Conservation (phyloP, 2,329 filamentous ascomycete species). For the Phaeosphaeriaceae sp. region DNA sequence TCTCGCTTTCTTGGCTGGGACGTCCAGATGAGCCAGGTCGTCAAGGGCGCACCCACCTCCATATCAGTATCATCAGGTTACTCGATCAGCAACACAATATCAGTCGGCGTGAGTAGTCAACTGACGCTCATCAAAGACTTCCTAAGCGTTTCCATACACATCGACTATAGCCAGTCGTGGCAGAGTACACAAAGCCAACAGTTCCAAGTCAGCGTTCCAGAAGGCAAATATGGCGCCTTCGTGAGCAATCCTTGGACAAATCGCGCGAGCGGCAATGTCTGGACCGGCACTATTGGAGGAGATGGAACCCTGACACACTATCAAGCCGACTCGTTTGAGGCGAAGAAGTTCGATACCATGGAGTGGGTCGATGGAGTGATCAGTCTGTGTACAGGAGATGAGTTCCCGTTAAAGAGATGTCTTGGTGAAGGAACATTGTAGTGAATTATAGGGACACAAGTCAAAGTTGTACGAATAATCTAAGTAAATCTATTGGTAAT, state of each 20-base stretch:
- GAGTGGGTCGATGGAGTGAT: conserved; percentile 53
- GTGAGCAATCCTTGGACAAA: conserved; percentile 50
- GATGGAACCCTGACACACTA: conserved; percentile 34
- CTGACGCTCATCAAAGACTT: conserved; percentile 36
- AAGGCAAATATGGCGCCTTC: conserved; percentile 49
- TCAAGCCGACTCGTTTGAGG: conserved; percentile 46
- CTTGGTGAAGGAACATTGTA: conserved; percentile 44
- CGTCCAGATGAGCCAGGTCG: conserved; percentile 47
- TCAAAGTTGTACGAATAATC: too few species aligned
- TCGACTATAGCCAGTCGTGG: conserved; percentile 45
- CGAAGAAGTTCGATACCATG: conserved; percentile 42
- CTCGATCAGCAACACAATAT: conserved; percentile 43
- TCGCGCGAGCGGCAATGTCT: conserved; percentile 45
- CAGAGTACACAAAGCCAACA: conserved; percentile 39
- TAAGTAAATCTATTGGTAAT: too few species aligned
- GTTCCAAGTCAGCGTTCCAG: conserved; percentile 45
- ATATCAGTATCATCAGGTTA: conserved; percentile 47
- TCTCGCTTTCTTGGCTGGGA: conserved; percentile 52
- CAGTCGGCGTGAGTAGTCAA: conserved; percentile 24
- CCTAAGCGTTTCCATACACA: conserved; percentile 29
- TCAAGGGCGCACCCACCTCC: conserved; percentile 36
- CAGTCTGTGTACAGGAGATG: conserved; percentile 46
- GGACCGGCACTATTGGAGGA: conserved; percentile 45
- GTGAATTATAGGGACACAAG: not conserved
- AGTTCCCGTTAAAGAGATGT: conserved; percentile 50